Base-by-base conservation (phyloP, 108 stramenopile species). In the Stephanodiscus minutulus region DNA sequence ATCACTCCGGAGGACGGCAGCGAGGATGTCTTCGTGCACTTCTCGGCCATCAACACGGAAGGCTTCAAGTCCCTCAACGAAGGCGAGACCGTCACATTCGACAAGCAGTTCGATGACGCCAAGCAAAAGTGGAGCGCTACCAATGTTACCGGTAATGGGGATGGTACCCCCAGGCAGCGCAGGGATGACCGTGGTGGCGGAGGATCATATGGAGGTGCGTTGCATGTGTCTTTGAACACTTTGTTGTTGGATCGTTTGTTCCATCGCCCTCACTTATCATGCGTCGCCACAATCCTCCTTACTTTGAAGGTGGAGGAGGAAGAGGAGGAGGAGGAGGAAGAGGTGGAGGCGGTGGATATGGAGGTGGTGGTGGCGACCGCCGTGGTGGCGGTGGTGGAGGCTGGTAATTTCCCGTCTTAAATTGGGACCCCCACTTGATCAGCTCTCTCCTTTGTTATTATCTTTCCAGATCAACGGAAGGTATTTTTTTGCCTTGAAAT, bases 11-110 rank as follows among this genome's bases (percentile, higher is more conserved):
- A 85, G 46, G 87, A 88, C 58, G 87, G 85, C 29, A 39, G 59
- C 4, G 76, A 82, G 28, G 91, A 91, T 72, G 52, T 91, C 35
- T 91, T 91, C 76, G 88, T 91, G 21, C 91, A 91, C 72, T 85
- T 86, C 31, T 77, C 87, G 17, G 66, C 69, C 21, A 82, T 91
- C 60, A 82, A 91, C 66, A 58, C 82, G 18, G 80, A 83, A 29
- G 90, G 87, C 59, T 88, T 91, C 79, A 83, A 86, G 46, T 85
- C 83, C 29, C 67, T 90, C 10, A 84, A 78, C 9, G 88, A 85
- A 61, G 64, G 84, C 83, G 33, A 64, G 48, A 18, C 48, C 18
- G 64, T 64, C 31, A 31, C 25, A 10, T 64, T 46, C 64, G 48
- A 64, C 46, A 28, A 15, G 22, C 43, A 27, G 24, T n/a, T 29